Base-by-base conservation (phyloP, 1,284 basidiomycete genomes). In the Phylloporus sp. region DNA sequence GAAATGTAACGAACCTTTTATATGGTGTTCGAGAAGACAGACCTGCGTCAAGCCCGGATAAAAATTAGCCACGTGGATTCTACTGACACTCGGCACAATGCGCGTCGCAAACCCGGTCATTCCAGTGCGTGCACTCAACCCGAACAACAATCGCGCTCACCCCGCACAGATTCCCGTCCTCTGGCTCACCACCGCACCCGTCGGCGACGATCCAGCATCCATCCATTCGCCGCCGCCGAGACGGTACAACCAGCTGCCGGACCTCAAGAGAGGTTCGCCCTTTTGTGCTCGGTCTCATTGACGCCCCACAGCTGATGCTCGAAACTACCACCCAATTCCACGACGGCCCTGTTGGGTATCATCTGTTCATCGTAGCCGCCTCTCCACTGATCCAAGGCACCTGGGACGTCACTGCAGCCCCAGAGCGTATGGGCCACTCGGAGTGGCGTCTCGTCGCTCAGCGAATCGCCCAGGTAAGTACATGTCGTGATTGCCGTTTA, bases 281-380 rank as follows among this genome's bases (percentile, higher is more conserved):
- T 19, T 19, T 4, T 20, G n/a, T 27, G 25, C 29, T 62, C 5
- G 2, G 8, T 52, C 0, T 7, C 17, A 39, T 3, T 49, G 62
- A 49, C 62, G 19, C 59, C 23, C 10, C 37, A 35, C 43, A 77
- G 76, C 75, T 80, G 52, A 77, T 77, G 74, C 62, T 76, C 62
- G 75, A 80, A 61, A 72, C 75, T 7, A 71, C 73, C 55, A 74
- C 80, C 0, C 78, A 80, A 35, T 79, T 76, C 70, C 76, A 75
- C 64, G 78, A 78, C 39, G 79, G 78, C 53, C 78, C 79, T n/a
- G 77, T 81, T 65, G 80, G 76, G 62, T 82, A 84, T n/a, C 88
- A 90, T 75, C 81, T 90, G 45, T 82, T 90, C 68, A 81, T 90
- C 63, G 81, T 89, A 32, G 87, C 88, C 43, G 85, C 85, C 55